These are phyloP conservation scores for Pilatotrama ljubarskyi DNA, from an alignment of 768 basidiomycete species.

Conservation along the genomic window DNA sequence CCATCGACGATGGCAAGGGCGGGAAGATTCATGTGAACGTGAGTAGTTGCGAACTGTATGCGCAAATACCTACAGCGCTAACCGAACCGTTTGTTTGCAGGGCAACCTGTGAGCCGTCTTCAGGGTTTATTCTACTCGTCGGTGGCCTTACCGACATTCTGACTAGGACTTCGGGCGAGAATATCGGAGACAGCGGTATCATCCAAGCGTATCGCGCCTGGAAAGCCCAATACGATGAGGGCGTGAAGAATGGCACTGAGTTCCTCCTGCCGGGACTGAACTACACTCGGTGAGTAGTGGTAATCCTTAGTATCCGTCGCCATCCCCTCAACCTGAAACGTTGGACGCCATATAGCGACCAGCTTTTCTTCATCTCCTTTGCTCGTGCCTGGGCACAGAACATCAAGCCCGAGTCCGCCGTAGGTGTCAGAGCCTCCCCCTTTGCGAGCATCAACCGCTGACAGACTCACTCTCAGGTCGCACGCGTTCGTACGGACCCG, in stretches of 20 bases:
- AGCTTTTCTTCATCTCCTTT: constrained; percentile 92
- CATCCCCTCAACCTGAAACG: background rate
- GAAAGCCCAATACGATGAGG: constrained; percentile 72
- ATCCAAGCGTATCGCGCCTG: constrained; percentile 91
- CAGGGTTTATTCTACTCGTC: background rate
- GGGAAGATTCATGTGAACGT: constrained; percentile 85
- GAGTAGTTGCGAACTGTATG: too few species aligned
- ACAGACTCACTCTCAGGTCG: constrained; percentile 46
- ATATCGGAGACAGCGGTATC: constrained; percentile 84
- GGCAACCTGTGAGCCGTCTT: constrained; percentile 66
- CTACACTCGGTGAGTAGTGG: constrained; percentile 63
- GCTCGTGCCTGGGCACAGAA: constrained; percentile 85
- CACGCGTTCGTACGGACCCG: constrained; percentile 82
- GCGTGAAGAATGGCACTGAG: constrained; percentile 58
- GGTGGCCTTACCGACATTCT: background rate
- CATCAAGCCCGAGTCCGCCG: constrained; percentile 76
- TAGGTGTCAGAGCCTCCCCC: constrained; percentile 36
- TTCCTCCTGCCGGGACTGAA: constrained; percentile 80
- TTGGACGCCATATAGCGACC: constrained; percentile 57
- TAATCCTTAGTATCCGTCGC: background rate
- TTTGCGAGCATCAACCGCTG: background rate
- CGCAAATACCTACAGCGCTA: constrained; percentile 22
- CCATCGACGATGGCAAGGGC: constrained; percentile 83
- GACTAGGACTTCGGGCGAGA: constrained; percentile 87
- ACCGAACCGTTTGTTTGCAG: constrained; percentile 40